Evolutionary conservation across 148 eudicot species (phyloP).

Genomic region (Fagopyrum esculentum): DNA sequence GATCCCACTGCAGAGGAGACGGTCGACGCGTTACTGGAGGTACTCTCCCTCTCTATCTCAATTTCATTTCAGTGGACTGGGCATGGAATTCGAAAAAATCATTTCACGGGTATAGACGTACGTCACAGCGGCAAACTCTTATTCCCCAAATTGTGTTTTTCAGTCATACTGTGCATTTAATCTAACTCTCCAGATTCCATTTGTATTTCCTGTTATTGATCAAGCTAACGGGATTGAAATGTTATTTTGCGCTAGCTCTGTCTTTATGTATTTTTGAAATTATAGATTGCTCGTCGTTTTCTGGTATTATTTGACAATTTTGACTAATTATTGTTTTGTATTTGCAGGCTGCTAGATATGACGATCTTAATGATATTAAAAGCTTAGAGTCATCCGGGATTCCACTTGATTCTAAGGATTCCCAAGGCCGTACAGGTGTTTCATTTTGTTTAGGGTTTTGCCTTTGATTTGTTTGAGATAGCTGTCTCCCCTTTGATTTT

Average conservation of each 20-base stretch:
- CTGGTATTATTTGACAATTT: not conserved
- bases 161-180: not conserved
- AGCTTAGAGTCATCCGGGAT: conserved; percentile 56
- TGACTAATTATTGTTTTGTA: not conserved
- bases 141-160: not conserved
- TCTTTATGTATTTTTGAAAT: not conserved
- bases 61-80: not conserved
- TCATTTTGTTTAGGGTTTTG: not conserved
- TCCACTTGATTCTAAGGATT: conserved; percentile 61
- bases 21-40: conserved; percentile 10
- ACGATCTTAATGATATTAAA: conserved; percentile 65
- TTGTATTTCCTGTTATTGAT: not conserved
- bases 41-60: not conserved
- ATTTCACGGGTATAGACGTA: not conserved
- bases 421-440: conserved; percentile 79
- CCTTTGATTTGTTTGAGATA: not conserved
- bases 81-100: not conserved
- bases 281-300: not conserved
- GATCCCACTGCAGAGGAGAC: not conserved
- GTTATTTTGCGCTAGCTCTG: not conserved
- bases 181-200: not conserved
- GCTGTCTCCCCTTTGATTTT: not conserved
- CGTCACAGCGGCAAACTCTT: not conserved
- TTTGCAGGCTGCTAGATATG: conserved; percentile 81
- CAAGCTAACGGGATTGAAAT: not conserved